phyloP scores from a whole-genome alignment of 2,329 filamentous ascomycete genomes.

The Xylaria polymorpha region DNA sequence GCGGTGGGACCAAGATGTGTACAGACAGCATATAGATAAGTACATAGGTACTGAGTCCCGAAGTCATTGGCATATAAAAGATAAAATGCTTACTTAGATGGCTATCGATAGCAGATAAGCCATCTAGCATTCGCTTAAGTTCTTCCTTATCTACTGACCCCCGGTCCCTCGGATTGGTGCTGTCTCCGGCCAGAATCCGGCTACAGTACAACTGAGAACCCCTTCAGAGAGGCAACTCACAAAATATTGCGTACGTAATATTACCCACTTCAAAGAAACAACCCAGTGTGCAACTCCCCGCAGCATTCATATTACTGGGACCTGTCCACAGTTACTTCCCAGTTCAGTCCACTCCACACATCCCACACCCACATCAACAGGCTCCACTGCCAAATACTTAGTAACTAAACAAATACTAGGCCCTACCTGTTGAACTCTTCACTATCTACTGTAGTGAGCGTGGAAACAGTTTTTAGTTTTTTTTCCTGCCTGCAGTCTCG shows the following conservation, averaged over 20 bases:
- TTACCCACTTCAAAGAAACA: slow-evolving; percentile 26
- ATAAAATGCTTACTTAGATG: background rate
- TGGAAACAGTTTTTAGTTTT: slow-evolving; percentile 6
- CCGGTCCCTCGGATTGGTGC: background rate
- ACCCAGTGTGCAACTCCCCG: slow-evolving; percentile 26
- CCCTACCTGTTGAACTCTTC: slow-evolving; percentile 17
- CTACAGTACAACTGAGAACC: background rate
- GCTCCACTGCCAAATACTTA: slow-evolving; percentile 23
- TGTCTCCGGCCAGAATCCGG: no score
- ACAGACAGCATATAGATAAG: no score
- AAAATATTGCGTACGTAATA: slow-evolving; percentile 10
- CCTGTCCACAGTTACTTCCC: background rate
- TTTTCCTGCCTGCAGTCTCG: slow-evolving; percentile 15
- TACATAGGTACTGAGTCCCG: no score
- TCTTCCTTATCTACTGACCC: slow-evolving; percentile 26
- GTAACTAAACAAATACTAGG: background rate
- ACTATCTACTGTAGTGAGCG: slow-evolving; percentile 26
- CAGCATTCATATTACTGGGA: slow-evolving; percentile 2
- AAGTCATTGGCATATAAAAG: background rate
- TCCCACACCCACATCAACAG: slow-evolving; percentile 10
- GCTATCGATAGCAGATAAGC: slow-evolving; percentile 32
- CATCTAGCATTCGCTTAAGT: slow-evolving; percentile 23
- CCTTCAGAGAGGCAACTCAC: slow-evolving; percentile 3
- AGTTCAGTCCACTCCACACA: background rate
- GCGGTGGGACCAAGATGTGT: no score